Base-by-base conservation (phyloP, 495 filamentous ascomycete species). In the Penicillium parvum region DNA sequence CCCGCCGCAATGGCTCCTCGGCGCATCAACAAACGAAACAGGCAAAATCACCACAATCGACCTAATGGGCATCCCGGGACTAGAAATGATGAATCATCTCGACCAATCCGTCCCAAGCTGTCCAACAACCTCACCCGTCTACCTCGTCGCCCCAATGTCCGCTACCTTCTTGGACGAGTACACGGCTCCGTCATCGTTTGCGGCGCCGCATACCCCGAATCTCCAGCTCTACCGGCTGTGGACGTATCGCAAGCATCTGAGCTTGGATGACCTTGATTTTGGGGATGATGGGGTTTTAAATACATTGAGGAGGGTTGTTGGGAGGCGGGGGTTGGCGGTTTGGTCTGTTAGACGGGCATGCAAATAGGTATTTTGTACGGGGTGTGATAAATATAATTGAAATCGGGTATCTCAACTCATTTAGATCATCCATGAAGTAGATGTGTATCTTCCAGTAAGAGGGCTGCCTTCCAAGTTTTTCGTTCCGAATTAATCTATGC, bases 241-340 rank as follows among this genome's bases (percentile, higher is more conserved):
- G 88, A 73, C 71, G 15, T 79, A 88, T 43, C 69, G 58, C 23
- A 73, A 75, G 33, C 92, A 98, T 64, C 56, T 97, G 17, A 95
- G 90, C 50, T 70, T 97, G 33, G 92, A 98, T 67, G 92, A 97
- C 71, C 57, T 98, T 49, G 90, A 97, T 65, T 86, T 94, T 58
- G 88, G 63, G 0, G 78, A 83, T 26, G 94, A 97, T 41, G 94
- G 92, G 6, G 61, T 98, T 29, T 71, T 81, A 66, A 57, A 72
- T 37, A 96, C 94, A 5, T 50, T 97, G 37, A 61, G 62, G 32
- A 68, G 89, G 43, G 86, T 96, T 7, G 60, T 96, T 32, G 88
- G 88, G 18, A 76, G 86, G 52, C 73, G 91, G 26, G 92, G 92
- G 2, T 53, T 98, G 39, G 82, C 71, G 4, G 79, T 87, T 43